Base-by-base conservation (phyloP, 2,329 filamentous ascomycete genomes). In the Colletotrichum tamarilloi region DNA sequence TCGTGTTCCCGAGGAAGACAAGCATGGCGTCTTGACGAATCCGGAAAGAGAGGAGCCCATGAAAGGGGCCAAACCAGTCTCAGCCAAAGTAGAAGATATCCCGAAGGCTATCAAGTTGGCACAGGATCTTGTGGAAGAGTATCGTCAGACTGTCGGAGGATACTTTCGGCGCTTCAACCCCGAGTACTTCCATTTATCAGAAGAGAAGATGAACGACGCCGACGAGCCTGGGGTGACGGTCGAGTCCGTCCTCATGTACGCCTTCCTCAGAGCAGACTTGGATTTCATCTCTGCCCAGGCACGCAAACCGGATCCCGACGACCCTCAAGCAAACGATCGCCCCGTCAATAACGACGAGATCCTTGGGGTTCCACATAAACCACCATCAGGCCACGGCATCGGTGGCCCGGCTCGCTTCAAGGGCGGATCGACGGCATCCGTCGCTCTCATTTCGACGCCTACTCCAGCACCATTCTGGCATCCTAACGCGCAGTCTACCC, bases 381-480 rank as follows among this genome's bases (percentile, higher is more conserved):
- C 87, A 1, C 89, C 89, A 16, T 91, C 86, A 2, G 87, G 85
- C 42, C 88, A 88, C 78, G 86, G 83, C 35, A 96, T 97, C 74
- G 94, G 95, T 32, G 94, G 94, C 9, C 83, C 88, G 2, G 91
- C 88, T 32, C 93, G 95, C 73, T 98, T 98, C 86, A 94, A 95
- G 79, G 97, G 97, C 73, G 97, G 97, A 70, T 98, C 95, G 66
- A 99, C 97, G 1, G 95, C 94, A 55, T 97, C 95, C 22, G 86
- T 98, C 22, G 95, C 92, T 1, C 88, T 99, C 79, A 95, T 99
- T 68, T 97, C 95, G 0, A 98, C 97, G 0, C 95, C 96, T 0
- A 97, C 95, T 0, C 92, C 95, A 0, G 93, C 93, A 0, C 97
- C 97, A 0, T 99, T 97, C 83, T 99, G 97, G 97, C 94, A 98